phyloP scores from a whole-genome alignment of 2,329 filamentous ascomycete genomes.

The Claviceps paspali region DNA sequence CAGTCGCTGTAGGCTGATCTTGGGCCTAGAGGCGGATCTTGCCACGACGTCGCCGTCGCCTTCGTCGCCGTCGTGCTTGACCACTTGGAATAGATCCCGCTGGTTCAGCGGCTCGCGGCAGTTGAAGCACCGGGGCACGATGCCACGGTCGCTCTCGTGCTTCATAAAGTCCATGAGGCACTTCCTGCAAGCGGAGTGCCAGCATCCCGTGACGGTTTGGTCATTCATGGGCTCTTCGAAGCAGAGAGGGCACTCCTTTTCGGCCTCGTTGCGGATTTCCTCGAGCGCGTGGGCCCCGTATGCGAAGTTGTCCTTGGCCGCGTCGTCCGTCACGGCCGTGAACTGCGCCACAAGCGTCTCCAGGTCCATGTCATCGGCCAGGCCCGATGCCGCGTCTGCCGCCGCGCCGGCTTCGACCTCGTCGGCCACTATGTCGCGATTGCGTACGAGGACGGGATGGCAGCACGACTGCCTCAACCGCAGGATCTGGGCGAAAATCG shows the following conservation, averaged over 20 bases:
- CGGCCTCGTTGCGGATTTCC: slow-evolving; percentile 80
- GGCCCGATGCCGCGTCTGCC: slow-evolving; percentile 62
- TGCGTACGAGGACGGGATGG: slow-evolving; percentile 78
- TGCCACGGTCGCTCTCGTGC: slow-evolving; percentile 64
- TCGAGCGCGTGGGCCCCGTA: slow-evolving; percentile 80
- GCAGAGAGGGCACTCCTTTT: slow-evolving; percentile 87
- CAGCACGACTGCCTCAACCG: slow-evolving; percentile 88
- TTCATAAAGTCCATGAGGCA: slow-evolving; percentile 84
- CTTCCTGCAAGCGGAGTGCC: slow-evolving; percentile 92
- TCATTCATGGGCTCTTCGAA: slow-evolving; percentile 92
- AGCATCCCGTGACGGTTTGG: slow-evolving; percentile 88
- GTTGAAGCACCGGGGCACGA: slow-evolving; percentile 72
- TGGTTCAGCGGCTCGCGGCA: slow-evolving; percentile 72
- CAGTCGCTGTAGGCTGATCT: slow-evolving; percentile 45
- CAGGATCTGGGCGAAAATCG: slow-evolving; percentile 92
- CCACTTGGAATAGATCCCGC: slow-evolving; percentile 82
- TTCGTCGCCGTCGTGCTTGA: slow-evolving; percentile 64
- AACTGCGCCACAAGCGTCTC: slow-evolving; percentile 75
- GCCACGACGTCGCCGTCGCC: no score
- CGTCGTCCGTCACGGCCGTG: slow-evolving; percentile 50
- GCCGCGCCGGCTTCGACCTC: slow-evolving; percentile 65
- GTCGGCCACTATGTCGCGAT: slow-evolving; percentile 69
- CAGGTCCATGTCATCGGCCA: slow-evolving; percentile 94
- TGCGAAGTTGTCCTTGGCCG: slow-evolving; percentile 40
- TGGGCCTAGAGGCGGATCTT: slow-evolving; percentile 26